Evolutionary conservation across 2,329 filamentous ascomycete genomes (phyloP).

Genomic region (Thermoascus crustaceus): DNA sequence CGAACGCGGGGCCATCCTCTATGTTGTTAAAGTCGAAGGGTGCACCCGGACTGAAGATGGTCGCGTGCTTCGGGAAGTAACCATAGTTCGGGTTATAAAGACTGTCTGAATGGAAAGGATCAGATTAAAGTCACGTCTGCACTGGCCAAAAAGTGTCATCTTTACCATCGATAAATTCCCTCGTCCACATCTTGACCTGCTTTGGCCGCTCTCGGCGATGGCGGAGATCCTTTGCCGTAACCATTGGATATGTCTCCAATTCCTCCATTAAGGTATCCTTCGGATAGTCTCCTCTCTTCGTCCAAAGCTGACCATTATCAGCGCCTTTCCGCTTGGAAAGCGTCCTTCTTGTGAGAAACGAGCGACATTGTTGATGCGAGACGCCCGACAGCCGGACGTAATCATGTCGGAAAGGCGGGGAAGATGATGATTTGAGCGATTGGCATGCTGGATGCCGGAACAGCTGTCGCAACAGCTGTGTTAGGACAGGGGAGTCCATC

Average conservation of each 20-base stretch:
- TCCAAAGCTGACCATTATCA: slow-evolving; percentile 66
- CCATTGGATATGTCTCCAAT: slow-evolving; percentile 71
- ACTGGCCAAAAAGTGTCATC: slow-evolving; percentile 4
- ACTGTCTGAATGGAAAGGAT: slow-evolving; percentile 54
- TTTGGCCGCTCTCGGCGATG: slow-evolving; percentile 65
- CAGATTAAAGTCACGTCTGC: neutral
- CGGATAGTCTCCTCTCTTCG: slow-evolving; percentile 70
- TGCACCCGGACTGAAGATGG: slow-evolving; percentile 87
- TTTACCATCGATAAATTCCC: slow-evolving; percentile 92
- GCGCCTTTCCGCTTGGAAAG: slow-evolving; percentile 30
- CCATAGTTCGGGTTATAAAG: slow-evolving; percentile 91
- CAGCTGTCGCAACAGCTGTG: slow-evolving; percentile 74
- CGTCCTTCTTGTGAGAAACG: slow-evolving; percentile 26
- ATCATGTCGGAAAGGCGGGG: slow-evolving; percentile 16
- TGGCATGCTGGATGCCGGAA: slow-evolving; percentile 66
- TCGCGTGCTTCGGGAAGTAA: slow-evolving; percentile 92
- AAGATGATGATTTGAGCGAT: slow-evolving; percentile 36
- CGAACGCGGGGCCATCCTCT: slow-evolving; percentile 78
- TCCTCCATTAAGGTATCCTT: slow-evolving; percentile 72
- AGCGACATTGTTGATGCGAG: slow-evolving; percentile 25
- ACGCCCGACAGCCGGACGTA: slow-evolving; percentile 15
- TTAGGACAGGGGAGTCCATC: slow-evolving; percentile 77
- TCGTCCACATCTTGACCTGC: slow-evolving; percentile 90
- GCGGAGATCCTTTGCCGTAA: slow-evolving; percentile 74
- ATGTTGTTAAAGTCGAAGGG: slow-evolving; percentile 82